Conservation (phyloP, 75 land plant genomes). For the Isoetes taiwanensis region DNA sequence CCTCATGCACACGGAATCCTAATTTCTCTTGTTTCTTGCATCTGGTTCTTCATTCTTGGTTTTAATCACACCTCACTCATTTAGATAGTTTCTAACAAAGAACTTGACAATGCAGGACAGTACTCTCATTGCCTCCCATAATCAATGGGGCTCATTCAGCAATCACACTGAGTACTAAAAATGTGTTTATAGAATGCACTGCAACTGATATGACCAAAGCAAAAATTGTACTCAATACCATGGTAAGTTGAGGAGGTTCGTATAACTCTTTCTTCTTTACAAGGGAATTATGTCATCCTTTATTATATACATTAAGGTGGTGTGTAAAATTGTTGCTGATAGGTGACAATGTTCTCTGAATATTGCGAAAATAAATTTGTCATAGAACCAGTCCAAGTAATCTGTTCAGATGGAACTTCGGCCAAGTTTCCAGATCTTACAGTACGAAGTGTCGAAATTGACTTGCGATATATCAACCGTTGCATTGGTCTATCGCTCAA, state of each 20-base stretch:
- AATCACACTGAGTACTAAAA: conserved; percentile 78
- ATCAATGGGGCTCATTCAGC: conserved; percentile 98
- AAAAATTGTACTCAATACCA: conserved; percentile 84
- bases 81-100: too few species aligned
- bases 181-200: conserved; percentile 95
- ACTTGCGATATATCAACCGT: conserved; percentile 43
- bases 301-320: not conserved
- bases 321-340: not conserved
- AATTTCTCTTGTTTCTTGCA: too few species aligned
- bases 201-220: conserved; percentile 96
- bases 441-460: conserved; percentile 50
- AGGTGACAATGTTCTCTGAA: conserved; percentile 89
- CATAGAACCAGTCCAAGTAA: conserved; percentile 90
- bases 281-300: too few species aligned
- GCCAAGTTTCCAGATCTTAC: conserved; percentile 72
- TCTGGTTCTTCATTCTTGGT: too few species aligned
- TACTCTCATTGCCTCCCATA: conserved; percentile 90
- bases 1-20: too few species aligned
- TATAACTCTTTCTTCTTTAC: too few species aligned
- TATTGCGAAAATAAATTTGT: conserved; percentile 75
- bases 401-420: conserved; percentile 45
- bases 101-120: conserved; percentile 53
- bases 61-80: too few species aligned
- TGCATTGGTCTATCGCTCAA: conserved; percentile 48
- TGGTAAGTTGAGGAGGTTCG: conserved; percentile 52